phyloP scores from a whole-genome alignment of 108 stramenopile species.

The Conticribra weissflogii region DNA sequence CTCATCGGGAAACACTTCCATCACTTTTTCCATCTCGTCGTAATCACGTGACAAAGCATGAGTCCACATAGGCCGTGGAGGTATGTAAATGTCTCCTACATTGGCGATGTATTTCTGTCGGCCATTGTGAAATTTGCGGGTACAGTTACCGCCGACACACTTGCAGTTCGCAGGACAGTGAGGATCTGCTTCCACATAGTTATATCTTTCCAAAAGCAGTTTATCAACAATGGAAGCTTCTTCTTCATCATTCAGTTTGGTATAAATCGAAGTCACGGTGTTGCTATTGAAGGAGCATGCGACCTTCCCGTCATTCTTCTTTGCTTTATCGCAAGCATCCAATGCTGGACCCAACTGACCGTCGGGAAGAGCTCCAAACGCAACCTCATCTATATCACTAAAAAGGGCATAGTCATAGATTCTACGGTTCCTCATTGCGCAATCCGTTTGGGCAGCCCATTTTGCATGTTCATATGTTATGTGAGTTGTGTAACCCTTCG shows the following conservation, averaged over 20 bases:
- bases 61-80: constrained; percentile 49
- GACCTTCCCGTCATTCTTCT: constrained; percentile 16
- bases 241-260: constrained; percentile 34
- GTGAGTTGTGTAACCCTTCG: constrained; percentile 41
- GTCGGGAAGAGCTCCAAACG: constrained; percentile 11
- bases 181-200: constrained; percentile 28
- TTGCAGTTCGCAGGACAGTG: constrained; percentile 40
- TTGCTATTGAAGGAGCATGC: constrained; percentile 51
- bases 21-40: constrained; percentile 43
- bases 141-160: constrained; percentile 26
- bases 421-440: constrained; percentile 38
- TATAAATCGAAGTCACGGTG: constrained; percentile 47
- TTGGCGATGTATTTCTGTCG: constrained; percentile 49
- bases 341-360: constrained; percentile 38
- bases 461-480: constrained; percentile 52
- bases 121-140: constrained; percentile 40
- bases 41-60: constrained; percentile 45
- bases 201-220: constrained; percentile 44
- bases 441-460: constrained; percentile 53
- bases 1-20: constrained; percentile 47
- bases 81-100: constrained; percentile 29
- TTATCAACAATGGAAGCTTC: constrained; percentile 40
- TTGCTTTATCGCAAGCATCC: constrained; percentile 34
- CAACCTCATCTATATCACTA: constrained; percentile 51
- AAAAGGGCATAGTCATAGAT: constrained; percentile 44